Conservation (phyloP, 371 early-diverging fungal genomes). For the Apophysomyces elegans region DNA sequence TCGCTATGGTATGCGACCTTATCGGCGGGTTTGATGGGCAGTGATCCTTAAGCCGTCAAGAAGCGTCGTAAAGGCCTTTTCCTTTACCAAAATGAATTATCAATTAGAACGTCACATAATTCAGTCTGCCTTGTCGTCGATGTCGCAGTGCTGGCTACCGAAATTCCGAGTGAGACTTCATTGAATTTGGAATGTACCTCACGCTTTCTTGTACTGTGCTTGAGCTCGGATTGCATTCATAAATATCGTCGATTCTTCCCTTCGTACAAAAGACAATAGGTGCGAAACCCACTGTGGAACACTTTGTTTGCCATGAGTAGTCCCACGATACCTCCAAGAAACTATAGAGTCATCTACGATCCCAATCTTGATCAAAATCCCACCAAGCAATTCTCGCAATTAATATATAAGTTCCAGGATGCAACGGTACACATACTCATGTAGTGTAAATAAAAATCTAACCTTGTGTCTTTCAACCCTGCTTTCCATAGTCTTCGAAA, state of each 20-base stretch:
- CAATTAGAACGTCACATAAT: too few relatives aligned
- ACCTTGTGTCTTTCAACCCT: not conserved
- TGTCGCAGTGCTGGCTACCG: too few relatives aligned
- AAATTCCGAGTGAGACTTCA: not conserved
- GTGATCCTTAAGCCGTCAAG: too few relatives aligned
- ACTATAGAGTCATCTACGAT: constrained; percentile 7
- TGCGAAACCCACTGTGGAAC: not conserved
- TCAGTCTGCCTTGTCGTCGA: too few relatives aligned
- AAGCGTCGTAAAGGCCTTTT: too few relatives aligned
- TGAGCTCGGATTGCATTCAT: not conserved
- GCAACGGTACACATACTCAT: not conserved
- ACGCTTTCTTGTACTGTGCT: not conserved
- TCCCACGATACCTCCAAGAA: constrained; percentile 2
- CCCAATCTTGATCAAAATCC: constrained; percentile 6
- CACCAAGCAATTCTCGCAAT: not conserved
- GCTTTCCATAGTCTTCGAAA: not conserved
- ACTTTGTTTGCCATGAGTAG: not conserved
- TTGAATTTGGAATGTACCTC: constrained; percentile 2
- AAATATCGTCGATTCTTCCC: not conserved
- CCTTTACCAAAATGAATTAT: too few relatives aligned
- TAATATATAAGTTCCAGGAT: not conserved
- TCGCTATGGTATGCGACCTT: too few relatives aligned
- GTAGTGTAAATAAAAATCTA: not conserved
- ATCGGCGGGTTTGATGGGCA: too few relatives aligned
- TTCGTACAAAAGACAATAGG: not conserved